Conservation (phyloP, 2,329 filamentous ascomycete genomes). For the Lomentospora prolificans region DNA sequence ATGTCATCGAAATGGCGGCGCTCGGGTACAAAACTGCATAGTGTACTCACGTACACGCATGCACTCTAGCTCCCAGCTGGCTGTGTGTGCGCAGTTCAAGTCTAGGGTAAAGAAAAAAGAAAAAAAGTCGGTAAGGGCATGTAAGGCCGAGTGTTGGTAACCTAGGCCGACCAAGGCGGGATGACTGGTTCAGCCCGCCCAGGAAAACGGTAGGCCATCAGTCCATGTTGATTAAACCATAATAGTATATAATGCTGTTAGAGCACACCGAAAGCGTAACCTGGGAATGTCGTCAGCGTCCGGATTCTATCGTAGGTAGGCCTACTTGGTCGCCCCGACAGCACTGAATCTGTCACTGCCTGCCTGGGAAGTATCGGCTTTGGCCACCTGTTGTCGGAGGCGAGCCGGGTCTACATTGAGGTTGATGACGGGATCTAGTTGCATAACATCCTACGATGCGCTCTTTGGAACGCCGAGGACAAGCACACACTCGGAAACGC, state of each 20-base stretch:
- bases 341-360: too few relatives aligned
- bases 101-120: neutral
- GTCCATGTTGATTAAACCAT: neutral
- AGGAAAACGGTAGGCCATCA: neutral
- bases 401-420: too few relatives aligned
- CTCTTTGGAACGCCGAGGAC: neutral
- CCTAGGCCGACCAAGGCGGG: neutral
- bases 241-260: too few relatives aligned
- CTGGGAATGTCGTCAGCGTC: too few relatives aligned
- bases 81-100: neutral
- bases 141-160: neutral
- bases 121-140: neutral
- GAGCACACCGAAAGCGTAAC: too few relatives aligned
- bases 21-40: conserved; percentile 1
- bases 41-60: neutral
- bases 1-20: neutral
- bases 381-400: too few relatives aligned
- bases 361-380: too few relatives aligned
- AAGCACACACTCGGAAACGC: neutral
- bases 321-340: too few relatives aligned
- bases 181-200: neutral
- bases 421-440: too few relatives aligned
- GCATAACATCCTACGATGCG: too few relatives aligned
- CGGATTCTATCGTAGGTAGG: too few relatives aligned
- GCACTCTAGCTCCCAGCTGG: neutral